phyloP scores from a whole-genome alignment of 345 rosid species.

The Lepidium africanum region DNA sequence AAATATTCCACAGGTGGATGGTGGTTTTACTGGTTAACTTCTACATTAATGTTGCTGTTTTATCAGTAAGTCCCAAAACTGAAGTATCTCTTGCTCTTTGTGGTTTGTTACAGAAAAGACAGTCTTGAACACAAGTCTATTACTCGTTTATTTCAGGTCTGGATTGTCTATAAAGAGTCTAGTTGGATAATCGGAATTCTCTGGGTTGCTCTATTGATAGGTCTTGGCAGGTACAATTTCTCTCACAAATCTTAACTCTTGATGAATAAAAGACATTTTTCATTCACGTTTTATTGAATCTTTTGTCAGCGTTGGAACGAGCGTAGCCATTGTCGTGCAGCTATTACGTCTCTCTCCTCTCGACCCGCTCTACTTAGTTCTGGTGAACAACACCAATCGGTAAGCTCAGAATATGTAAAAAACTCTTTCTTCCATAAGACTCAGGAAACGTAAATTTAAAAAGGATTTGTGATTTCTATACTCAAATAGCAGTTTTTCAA shows the following conservation, averaged over 20 bases:
- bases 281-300: background rate
- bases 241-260: background rate
- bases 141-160: conserved; percentile 37
- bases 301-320: conserved; percentile 56
- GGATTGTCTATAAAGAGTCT: conserved; percentile 84
- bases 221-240: conserved; percentile 68
- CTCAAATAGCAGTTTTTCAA: background rate
- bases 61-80: conserved; percentile 47
- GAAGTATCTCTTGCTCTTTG: background rate
- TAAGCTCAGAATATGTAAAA: conserved; percentile 18
- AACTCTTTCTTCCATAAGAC: background rate
- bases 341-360: conserved; percentile 47
- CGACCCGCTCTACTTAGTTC: conserved; percentile 64
- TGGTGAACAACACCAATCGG: conserved; percentile 46
- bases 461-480: background rate
- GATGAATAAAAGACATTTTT: background rate
- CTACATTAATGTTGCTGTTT: conserved; percentile 53
- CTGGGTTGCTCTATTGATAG: conserved; percentile 66
- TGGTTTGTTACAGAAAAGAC: background rate
- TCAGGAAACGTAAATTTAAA: background rate
- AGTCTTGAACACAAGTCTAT: conserved; percentile 1
- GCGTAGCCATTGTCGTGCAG: conserved; percentile 52
- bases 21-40: conserved; percentile 60
- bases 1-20: conserved; percentile 61
- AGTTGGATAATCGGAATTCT: conserved; percentile 50